Evolutionary conservation across 306 rosid genomes (phyloP).

Genomic region (Cicer arietinum): DNA sequence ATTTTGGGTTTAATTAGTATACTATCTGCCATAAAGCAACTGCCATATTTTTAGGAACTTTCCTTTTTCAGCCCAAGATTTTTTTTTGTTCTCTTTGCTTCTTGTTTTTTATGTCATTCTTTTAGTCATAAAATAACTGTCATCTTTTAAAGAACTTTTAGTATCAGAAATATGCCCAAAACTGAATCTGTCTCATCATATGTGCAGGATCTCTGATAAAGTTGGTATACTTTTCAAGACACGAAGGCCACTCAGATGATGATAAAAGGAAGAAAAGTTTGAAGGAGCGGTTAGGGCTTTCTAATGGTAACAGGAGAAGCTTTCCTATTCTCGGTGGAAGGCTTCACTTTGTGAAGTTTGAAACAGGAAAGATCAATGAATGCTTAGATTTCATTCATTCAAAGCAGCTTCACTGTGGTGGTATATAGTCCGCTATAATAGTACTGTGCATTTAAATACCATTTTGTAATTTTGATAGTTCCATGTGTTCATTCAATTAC

Average conservation of each 20-base stretch:
- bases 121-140: background rate
- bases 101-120: constrained; percentile 25
- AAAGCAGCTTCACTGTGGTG: constrained; percentile 92
- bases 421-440: constrained; percentile 46
- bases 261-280: constrained; percentile 76
- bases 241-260: constrained; percentile 65
- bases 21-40: background rate
- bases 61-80: background rate
- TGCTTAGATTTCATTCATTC: constrained; percentile 93
- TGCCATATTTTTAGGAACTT: constrained; percentile 25
- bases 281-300: constrained; percentile 75
- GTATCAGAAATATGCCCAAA: constrained; percentile 33
- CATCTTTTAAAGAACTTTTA: background rate
- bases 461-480: constrained; percentile 30
- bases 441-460: constrained; percentile 7
- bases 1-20: background rate
- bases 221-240: constrained; percentile 97
- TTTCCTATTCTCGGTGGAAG: constrained; percentile 97
- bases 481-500: constrained; percentile 24
- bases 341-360: constrained; percentile 99
- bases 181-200: constrained; percentile 32
- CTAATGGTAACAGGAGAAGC: constrained; percentile 83
- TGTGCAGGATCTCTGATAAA: constrained; percentile 92
- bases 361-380: constrained; percentile 87
- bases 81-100: constrained; percentile 5